Base-by-base conservation (phyloP, 495 filamentous ascomycete species). In the Xylaria curta region DNA sequence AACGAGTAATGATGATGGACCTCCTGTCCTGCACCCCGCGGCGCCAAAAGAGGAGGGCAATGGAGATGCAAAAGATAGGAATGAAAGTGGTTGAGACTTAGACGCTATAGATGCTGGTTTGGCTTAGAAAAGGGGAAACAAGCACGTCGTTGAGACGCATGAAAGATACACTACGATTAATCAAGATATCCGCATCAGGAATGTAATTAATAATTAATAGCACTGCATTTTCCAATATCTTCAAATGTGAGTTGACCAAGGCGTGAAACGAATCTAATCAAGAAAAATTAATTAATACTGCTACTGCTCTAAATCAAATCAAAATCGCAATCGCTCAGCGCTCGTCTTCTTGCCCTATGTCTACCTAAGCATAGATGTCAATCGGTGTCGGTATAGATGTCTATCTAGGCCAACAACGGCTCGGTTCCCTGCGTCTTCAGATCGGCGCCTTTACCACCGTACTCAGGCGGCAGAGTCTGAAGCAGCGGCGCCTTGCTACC, bases 371-470 rank as follows among this genome's bases (percentile, higher is more conserved):
- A 44, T 3, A 31, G 28, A 2, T 66, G 31, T 54, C 47, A 21
- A 40, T 51, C 64, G 24, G 33, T 19, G 54, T n/a, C n/a, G 54
- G 24, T 46, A 60, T 33, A 47, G 17, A 47, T 36, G 24, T 26
- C 66, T 47, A 21, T 36, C 68, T 74, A 80, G 70, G 78, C 72
- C 26, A 79, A 26, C 17, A 64, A 56, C 8, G 81, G 81, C 44
- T 76, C 81, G 40, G 75, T 80, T 5, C 81, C 83, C 69, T 80
- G 75, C 3, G 72, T 76, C 70, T 79, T 82, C 66, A 87, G 62
- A 67, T 83, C 83, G 9, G 66, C 78, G n/a, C 87, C 90, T 79
- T 89, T 89, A 38, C 93, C 93, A 66, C 93, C 93, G 79, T 96
- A 96, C 67, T 82, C 85, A 64, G 82, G 80, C 33, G 91, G 90